Percentiles rank a stretch among this genome's conserved stretches.
Evolutionary conservation across 2,329 filamentous ascomycete genomes (phyloP).

Genomic region (Pseudogymnoascus sp.): DNA sequence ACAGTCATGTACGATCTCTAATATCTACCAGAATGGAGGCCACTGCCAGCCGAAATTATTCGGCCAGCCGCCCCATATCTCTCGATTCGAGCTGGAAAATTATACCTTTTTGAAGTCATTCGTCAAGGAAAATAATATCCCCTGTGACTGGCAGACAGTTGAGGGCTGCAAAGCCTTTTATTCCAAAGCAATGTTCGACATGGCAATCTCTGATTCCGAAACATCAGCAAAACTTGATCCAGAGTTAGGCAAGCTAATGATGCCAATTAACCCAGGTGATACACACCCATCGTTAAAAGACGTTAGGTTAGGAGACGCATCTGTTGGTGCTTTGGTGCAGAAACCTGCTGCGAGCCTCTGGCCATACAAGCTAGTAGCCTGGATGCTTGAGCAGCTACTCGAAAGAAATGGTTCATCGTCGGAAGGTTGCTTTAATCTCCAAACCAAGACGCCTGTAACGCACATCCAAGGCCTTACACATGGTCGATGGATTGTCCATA

Average conservation of each 20-base stretch:
- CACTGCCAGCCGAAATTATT: slow-evolving; percentile 71
- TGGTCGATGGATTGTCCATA: slow-evolving; percentile 52
- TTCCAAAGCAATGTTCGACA: slow-evolving; percentile 43
- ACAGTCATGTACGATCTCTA: background rate
- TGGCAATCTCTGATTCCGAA: slow-evolving; percentile 42
- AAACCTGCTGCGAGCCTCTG: slow-evolving; percentile 59
- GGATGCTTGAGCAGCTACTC: slow-evolving; percentile 48
- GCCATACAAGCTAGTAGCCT: slow-evolving; percentile 78
- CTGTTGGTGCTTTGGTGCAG: slow-evolving; percentile 54
- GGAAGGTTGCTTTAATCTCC: slow-evolving; percentile 48
- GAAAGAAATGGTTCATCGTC: background rate
- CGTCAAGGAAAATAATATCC: slow-evolving; percentile 46
- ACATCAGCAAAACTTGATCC: slow-evolving; percentile 43
- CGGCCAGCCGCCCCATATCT: slow-evolving; percentile 48
- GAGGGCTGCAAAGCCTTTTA: slow-evolving; percentile 58
- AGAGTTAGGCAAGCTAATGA: slow-evolving; percentile 41
- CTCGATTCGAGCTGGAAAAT: slow-evolving; percentile 64
- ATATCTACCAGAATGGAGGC: slow-evolving; percentile 47
- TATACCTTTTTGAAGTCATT: slow-evolving; percentile 51
- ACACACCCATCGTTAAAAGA: slow-evolving; percentile 33
- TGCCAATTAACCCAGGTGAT: slow-evolving; percentile 26
- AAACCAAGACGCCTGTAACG: slow-evolving; percentile 62
- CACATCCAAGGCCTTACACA: slow-evolving; percentile 32
- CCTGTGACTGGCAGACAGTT: slow-evolving; percentile 60
- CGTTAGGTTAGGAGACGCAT: slow-evolving; percentile 36